phyloP scores from a whole-genome alignment of 257 asterid species.

The Solanum phureja region DNA sequence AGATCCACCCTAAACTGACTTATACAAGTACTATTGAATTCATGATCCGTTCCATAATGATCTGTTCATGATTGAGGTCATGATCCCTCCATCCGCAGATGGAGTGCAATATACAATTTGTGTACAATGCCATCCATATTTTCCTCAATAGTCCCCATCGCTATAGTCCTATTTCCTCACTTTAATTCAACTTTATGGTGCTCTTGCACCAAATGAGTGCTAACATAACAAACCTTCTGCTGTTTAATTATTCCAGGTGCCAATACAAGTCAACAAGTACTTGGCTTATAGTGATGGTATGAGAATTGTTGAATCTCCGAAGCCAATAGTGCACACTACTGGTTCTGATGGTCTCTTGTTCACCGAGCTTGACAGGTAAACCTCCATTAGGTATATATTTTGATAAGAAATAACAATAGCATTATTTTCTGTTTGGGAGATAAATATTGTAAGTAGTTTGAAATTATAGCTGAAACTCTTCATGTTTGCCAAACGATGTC shows the following conservation, averaged over 20 bases:
- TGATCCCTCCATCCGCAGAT: background rate
- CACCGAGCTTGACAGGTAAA: constrained; percentile 34
- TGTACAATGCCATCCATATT: background rate
- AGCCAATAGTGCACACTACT: constrained; percentile 10
- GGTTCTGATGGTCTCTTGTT: constrained; percentile 21
- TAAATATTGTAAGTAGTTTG: background rate
- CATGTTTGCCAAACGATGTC: background rate
- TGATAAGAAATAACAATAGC: background rate
- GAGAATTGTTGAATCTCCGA: constrained; percentile 40
- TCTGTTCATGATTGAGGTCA: background rate
- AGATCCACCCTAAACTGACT: background rate
- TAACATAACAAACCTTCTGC: background rate
- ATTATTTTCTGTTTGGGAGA: background rate
- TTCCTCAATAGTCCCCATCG: background rate
- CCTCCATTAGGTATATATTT: background rate
- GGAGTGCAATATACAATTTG: background rate
- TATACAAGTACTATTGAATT: background rate
- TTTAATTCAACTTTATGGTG: background rate
- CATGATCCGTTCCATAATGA: background rate
- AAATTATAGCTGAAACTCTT: background rate
- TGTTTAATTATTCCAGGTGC: constrained; percentile 23
- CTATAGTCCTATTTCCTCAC: background rate
- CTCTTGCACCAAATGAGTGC: background rate
- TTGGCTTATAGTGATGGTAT: constrained; percentile 47
- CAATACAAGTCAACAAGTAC: constrained; percentile 50